A percentile compares a stretch with the other conserved stretches of the same genome.
Evolutionary conservation across 192 early-diverging fungal genomes (phyloP).

Genomic region (Coemansia umbellata): DNA sequence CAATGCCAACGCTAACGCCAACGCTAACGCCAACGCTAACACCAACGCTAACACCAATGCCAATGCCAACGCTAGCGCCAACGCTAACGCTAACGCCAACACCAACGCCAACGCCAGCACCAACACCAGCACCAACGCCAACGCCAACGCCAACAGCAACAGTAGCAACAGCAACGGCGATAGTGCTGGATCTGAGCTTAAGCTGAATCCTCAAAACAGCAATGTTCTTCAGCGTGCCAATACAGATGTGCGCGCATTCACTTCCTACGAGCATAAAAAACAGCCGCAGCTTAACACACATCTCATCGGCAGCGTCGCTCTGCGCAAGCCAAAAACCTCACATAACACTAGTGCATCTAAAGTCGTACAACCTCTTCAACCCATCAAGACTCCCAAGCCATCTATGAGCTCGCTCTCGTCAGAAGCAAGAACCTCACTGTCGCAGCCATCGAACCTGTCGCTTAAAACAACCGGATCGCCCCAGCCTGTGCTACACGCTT

Average conservation of each 20-base stretch:
- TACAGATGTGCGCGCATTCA: constrained; percentile 33
- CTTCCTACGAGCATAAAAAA: constrained; percentile 5
- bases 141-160: not conserved
- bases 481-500: constrained; percentile 2
- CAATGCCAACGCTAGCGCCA: too few relatives aligned
- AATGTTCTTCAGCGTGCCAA: constrained; percentile 34
- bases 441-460: constrained; percentile 15
- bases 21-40: too few relatives aligned
- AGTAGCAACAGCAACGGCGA: not conserved
- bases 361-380: constrained; percentile 1
- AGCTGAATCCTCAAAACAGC: too few relatives aligned
- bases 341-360: not conserved
- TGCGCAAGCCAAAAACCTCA: constrained; percentile 24
- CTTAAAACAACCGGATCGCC: constrained; percentile 9
- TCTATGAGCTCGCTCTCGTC: not conserved
- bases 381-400: not conserved
- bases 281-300: not conserved
- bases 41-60: too few relatives aligned
- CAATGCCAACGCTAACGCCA: too few relatives aligned
- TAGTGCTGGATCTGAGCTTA: not conserved
- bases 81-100: not conserved
- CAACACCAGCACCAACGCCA: constrained; percentile 1
- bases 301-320: not conserved
- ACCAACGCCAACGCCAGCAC: too few relatives aligned
- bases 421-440: constrained; percentile 1